Conservation (phyloP, 208 protist genomes). For the Wallacemonas rigidus region DNA sequence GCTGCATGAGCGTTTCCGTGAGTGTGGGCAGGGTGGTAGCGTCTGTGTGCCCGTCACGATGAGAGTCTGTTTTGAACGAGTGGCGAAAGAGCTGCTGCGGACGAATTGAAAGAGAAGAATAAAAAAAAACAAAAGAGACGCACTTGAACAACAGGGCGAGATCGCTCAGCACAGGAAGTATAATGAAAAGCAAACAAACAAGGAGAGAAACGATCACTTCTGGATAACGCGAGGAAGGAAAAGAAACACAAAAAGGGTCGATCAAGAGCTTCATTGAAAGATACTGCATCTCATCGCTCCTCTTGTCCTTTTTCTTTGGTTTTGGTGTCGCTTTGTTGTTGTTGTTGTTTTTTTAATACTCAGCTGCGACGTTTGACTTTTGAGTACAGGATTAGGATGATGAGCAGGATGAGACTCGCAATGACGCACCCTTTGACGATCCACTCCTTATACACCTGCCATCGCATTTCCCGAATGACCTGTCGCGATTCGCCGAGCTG, state of each 20-base stretch:
- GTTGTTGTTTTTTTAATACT: neutral
- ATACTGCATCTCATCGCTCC: neutral
- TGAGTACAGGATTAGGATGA: conserved; percentile 62
- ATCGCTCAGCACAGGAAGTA: neutral
- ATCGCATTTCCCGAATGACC: conserved; percentile 69
- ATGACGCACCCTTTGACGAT: conserved; percentile 64
- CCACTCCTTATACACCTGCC: conserved; percentile 80
- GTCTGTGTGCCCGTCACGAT: too few relatives aligned
- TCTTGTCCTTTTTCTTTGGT: neutral
- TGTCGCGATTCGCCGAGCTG: conserved; percentile 53
- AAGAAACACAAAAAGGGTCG: too few relatives aligned
- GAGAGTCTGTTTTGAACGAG: too few relatives aligned
- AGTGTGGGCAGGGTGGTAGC: too few relatives aligned
- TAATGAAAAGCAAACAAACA: conserved; percentile 15
- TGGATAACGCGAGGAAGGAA: too few relatives aligned
- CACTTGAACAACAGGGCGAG: neutral
- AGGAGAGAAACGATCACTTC: neutral
- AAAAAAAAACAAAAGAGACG: neutral
- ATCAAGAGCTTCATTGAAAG: too few relatives aligned
- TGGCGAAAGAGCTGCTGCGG: too few relatives aligned
- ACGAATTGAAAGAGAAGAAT: neutral
- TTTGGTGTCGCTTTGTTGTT: conserved; percentile 14
- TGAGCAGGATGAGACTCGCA: conserved; percentile 43
- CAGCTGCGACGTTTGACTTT: conserved; percentile 56
- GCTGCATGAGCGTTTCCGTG: too few relatives aligned